Conservation (phyloP, 192 early-diverging fungal genomes). For the Endogone sp. region DNA sequence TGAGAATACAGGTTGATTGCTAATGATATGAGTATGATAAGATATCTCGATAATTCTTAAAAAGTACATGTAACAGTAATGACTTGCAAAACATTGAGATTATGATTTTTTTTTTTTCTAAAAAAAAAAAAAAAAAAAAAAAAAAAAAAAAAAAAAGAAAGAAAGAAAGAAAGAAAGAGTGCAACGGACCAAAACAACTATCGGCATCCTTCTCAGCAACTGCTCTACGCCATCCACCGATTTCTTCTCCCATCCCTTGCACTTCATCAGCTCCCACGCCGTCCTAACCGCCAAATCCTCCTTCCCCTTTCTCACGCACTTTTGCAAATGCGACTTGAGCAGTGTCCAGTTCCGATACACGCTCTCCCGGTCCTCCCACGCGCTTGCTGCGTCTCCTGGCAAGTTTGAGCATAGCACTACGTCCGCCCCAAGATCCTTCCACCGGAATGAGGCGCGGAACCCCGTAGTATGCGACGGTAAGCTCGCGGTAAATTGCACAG, state of each 20-base stretch:
- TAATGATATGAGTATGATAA: too few species aligned
- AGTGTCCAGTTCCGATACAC: background rate
- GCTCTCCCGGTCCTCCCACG: background rate
- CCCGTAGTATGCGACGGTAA: background rate
- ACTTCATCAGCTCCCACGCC: background rate
- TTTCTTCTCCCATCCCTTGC: background rate
- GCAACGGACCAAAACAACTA: background rate
- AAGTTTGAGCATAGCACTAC: background rate
- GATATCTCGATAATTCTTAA: too few species aligned
- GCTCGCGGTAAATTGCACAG: background rate
- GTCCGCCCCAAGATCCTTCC: background rate
- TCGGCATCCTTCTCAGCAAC: constrained; percentile 1
- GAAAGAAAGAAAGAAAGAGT: background rate
- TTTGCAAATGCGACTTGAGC: constrained; percentile 2
- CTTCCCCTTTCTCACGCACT: background rate
- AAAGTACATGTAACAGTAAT: background rate
- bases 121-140: too few species aligned
- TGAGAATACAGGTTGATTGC: too few species aligned
- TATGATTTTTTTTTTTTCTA: too few species aligned
- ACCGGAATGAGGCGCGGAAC: background rate
- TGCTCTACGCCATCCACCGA: background rate
- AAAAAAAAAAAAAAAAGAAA: background rate
- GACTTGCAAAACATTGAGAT: too few species aligned
- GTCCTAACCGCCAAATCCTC: background rate
- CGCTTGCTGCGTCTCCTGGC: background rate